phyloP scores from a whole-genome alignment of 176 grass and related monocot species.

The Carex scoparia region DNA sequence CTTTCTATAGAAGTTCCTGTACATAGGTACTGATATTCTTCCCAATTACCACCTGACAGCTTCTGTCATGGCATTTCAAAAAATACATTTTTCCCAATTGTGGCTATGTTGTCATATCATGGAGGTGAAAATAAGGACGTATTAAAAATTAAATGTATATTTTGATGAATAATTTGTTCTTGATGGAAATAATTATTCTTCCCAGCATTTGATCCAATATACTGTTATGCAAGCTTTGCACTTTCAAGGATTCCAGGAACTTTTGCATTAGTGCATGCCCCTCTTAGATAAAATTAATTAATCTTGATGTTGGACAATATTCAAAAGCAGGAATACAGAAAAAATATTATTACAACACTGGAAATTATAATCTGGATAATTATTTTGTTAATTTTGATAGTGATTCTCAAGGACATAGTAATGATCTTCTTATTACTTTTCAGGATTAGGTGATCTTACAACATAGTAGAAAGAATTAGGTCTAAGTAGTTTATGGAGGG shows the following conservation, averaged over 20 bases:
- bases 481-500: conserved; percentile 46
- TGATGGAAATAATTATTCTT: not conserved
- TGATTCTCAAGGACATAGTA: not conserved
- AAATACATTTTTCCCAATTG: not conserved
- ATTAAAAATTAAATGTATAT: not conserved
- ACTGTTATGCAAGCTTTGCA: not conserved
- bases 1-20: not conserved
- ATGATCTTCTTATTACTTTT: not conserved
- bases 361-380: not conserved
- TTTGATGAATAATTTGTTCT: not conserved
- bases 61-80: no score
- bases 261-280: not conserved
- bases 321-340: not conserved
- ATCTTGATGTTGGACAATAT: not conserved
- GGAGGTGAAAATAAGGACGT: not conserved
- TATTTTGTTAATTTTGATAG: not conserved
- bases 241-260: not conserved
- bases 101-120: not conserved
- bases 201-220: not conserved
- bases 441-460: conserved; percentile 5
- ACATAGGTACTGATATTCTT: conserved; percentile 18
- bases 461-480: not conserved
- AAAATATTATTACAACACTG: not conserved
- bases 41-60: not conserved
- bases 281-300: not conserved